Conservation (phyloP, 495 filamentous ascomycete species). For the Podospora appendiculata region DNA sequence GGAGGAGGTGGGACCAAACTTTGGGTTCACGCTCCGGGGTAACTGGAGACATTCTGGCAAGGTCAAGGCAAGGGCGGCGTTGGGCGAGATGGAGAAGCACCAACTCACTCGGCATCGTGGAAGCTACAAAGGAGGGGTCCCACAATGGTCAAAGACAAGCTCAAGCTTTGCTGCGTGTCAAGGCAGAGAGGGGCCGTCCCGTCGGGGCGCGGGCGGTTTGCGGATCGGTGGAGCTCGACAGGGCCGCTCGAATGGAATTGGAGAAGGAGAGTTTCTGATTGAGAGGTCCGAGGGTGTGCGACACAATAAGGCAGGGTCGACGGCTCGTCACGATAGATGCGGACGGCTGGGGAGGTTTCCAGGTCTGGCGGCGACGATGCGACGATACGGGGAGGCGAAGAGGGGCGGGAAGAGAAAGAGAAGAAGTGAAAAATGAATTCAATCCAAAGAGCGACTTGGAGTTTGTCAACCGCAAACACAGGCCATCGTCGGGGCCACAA, state of each 20-base stretch:
- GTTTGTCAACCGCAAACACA: constrained; percentile 26
- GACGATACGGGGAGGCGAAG: not conserved
- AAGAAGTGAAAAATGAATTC: constrained; percentile 1
- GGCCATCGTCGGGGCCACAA: constrained; percentile 22
- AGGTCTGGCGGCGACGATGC: too few relatives aligned
- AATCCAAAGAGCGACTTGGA: constrained; percentile 24
- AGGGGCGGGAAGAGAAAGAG: constrained; percentile 7
- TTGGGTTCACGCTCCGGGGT: too few relatives aligned
- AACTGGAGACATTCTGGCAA: too few relatives aligned
- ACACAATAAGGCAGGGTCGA: too few relatives aligned
- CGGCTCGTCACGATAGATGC: too few relatives aligned
- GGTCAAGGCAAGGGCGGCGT: too few relatives aligned
- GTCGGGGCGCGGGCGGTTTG: not conserved
- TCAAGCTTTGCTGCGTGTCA: not conserved
- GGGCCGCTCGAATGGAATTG: not conserved
- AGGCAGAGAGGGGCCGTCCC: not conserved
- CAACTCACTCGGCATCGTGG: constrained; percentile 1
- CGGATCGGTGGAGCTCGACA: constrained; percentile 1
- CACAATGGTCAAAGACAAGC: not conserved
- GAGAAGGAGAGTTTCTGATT: not conserved
- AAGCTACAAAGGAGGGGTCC: not conserved
- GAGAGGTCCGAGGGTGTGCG: not conserved
- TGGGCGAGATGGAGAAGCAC: not conserved
- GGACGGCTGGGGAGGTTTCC: too few relatives aligned
- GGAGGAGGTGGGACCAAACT: too few relatives aligned